Base-by-base conservation (phyloP, 2,329 filamentous ascomycete genomes). In the Cladosporium sp. region DNA sequence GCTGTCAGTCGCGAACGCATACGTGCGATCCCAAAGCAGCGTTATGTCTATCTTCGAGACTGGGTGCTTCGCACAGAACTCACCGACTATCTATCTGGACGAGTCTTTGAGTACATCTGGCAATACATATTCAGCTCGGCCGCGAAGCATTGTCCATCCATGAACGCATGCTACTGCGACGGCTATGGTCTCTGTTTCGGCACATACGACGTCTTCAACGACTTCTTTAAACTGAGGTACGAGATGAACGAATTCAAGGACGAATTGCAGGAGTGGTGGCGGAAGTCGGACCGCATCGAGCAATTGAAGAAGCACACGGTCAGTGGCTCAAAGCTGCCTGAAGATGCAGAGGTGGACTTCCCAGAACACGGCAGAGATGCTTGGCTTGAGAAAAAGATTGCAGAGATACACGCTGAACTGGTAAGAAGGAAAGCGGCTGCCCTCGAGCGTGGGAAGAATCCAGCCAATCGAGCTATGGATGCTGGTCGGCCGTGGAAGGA, bases 51-150 rank as follows among this genome's bases (percentile, higher is more conserved):
- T 71, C 85, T 87, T 70, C 82, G 87, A 30, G 84, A 88, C 70
- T 89, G 87, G 87, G 76, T 89, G 2, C 78, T 88, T 32, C 80
- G 80, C n/a, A 88, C 86, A 0, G 78, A 83, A 24, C 73, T 88
- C 34, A 79, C 77, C 26, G 86, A 88, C 71, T 82, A 81, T 51
- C 78, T 88, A 24, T 84, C 83, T 14, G 87, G 87, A 2, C 81
- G 87, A 2, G 80, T 88, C 18, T 88, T 86, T 79, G 87, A 89
- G 73, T 88, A 89, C 72, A 76, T 88, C 1, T 89, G 87, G 87
- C 86, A 88, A 67, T 86, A 83, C 66, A 80, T 89, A 15, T 89
- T 88, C 73, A 85, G 85, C 0, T 84, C 83, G 1, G 67, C 79
- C 18, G 78, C 80, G 5, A 74, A 82, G 11, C 78, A 80, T 62